Base-by-base conservation (phyloP, 2,329 filamentous ascomycete species). In the Ascochyta viciae-villosae region DNA sequence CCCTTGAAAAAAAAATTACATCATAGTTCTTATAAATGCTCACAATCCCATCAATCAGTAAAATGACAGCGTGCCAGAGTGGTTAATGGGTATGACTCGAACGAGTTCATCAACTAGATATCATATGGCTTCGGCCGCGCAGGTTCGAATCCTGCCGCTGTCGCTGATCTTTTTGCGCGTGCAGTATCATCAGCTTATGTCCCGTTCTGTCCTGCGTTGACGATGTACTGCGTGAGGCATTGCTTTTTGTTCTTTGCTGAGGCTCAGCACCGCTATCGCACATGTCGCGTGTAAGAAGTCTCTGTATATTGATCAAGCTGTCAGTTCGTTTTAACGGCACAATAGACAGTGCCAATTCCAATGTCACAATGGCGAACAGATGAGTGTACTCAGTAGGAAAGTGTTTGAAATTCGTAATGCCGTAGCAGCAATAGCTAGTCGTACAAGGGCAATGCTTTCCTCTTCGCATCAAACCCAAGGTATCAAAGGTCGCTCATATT, bases 51-150 rank as follows among this genome's bases (percentile, higher is more conserved):
- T 46, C 50, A 54, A 54, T 58, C 55, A 31, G 29, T 31, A 31
- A 3, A 54, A 40, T 54, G 55, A 49, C 55, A 26, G 5, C 15
- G 50, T 58, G 55, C 50, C 55, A 58, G 55, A 58, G 55, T 58
- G 55, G 55, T 58, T 58, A 58, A 68, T 63, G 65, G 54, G 65
- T 68, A 63, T 65, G 65, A 66, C 65, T 68, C 65, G 65, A 66
- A 68, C 49, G 55, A 56, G 45, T 46, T 37, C 42, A 46, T 48
- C 54, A 23, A 60, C 34, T 58, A 58, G 63, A 65, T 62, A 68
- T 66, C 65, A 65, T 63, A 68, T 68, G 62, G 38, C 60, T 68
- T 68, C 65, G 65, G 63, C 37, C 62, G 65, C 65, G 51, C 62
- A 65, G 59, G 62, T 62, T 62, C 60, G 60, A 62, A 60, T 62